Conservation (phyloP, 2,329 filamentous ascomycete genomes). For the Verticillium isaacii region DNA sequence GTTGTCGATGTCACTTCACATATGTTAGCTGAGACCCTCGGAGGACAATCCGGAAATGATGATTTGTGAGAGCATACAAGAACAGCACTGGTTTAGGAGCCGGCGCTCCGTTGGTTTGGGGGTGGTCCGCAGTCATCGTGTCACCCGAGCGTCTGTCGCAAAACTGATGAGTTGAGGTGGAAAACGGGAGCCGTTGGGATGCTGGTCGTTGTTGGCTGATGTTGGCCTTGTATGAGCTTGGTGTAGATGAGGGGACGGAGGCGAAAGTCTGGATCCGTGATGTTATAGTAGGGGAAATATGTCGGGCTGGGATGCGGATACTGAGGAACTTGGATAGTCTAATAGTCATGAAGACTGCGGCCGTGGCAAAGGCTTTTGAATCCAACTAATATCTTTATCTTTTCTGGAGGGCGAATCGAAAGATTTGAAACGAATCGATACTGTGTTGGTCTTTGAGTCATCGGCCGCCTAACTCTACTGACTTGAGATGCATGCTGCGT, state of each 20-base stretch:
- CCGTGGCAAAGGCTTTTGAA: neutral
- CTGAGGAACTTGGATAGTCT: neutral
- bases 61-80: constrained; percentile 26
- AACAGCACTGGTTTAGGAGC: constrained; percentile 35
- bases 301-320: neutral
- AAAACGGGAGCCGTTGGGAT: neutral
- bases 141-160: neutral
- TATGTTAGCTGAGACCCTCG: neutral
- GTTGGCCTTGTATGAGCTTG: neutral
- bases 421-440: no score
- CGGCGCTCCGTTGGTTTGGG: constrained; percentile 26
- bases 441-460: constrained; percentile 8
- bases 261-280: neutral
- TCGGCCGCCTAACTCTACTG: neutral
- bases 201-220: neutral
- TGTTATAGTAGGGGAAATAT: neutral
- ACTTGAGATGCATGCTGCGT: constrained; percentile 5
- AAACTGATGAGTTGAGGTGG: neutral
- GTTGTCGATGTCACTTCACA: constrained; percentile 89
- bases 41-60: neutral
- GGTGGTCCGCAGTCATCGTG: neutral
- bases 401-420: neutral
- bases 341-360: neutral
- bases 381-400: neutral
- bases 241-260: neutral